Base-by-base conservation (phyloP, 1,284 basidiomycete genomes). In the Bondarzewia mesenterica region DNA sequence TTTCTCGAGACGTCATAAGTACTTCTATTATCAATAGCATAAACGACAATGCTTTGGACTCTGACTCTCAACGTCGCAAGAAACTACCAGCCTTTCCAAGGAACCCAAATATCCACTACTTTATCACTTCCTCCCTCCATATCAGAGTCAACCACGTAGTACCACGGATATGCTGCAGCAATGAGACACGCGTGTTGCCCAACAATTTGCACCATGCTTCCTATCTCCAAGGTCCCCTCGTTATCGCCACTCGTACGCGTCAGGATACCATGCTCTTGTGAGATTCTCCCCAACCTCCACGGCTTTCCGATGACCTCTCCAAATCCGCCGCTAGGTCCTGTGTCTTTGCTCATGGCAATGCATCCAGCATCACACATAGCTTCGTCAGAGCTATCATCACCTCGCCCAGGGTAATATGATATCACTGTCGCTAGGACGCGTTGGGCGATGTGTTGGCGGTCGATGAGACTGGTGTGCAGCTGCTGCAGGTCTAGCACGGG, bases 21-120 rank as follows among this genome's bases (percentile, higher is more conserved):
- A 3, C 29, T n/a, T 32, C 29, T 32, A 32, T 10, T 10, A 32
- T 32, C 29, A 32, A 10, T 7, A 18, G 36, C 36, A 37, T 2
- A 37, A 7, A n/a, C 36, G 18, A 37, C n/a, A 6, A 18, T 37
- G 36, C 40, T 42, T 42, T 8, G 2, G 41, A 22, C 21, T 46
- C 37, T 27, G 18, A 41, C 7, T 29, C 3, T 25, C 27, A 25
- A 5, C 32, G 20, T 14, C 16, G 8, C 6, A 14, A n/a, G n/a
- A n/a, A n/a, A 16, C 40, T 52, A 93, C 90, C 90, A 93, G 0
- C 88, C 89, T 67, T 92, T 93, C 87, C 89, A 92, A 7, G 89
- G 81, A 27, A 91, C 82, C 90, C 91, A 93, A 32, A 93, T 72
- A 64, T 93, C 90, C 16, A 84, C 80, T 8, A 93, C 83, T 43